Conservation (phyloP, 2,329 filamentous ascomycete genomes). For the Stagonosporopsis tanaceti region DNA sequence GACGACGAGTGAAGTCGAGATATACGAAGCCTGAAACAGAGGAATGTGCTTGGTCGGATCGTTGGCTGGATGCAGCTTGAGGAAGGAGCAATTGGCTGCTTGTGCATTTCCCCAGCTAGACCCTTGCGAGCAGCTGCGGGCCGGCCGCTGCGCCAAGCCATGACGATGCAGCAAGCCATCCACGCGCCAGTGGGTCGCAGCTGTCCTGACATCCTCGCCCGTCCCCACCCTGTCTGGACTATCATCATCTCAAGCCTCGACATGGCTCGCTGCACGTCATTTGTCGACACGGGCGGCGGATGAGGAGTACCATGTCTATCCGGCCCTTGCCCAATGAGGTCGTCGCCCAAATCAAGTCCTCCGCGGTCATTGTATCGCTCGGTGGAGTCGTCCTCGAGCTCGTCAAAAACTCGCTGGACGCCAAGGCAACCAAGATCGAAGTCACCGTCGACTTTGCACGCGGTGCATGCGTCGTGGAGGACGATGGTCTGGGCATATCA, state of each 20-base stretch:
- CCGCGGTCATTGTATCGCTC: conserved; percentile 77
- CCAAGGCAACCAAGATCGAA: conserved; percentile 71
- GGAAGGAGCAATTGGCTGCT: conserved; percentile 18
- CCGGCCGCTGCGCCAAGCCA: conserved; percentile 19
- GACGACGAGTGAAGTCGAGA: neutral
- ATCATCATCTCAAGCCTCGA: conserved; percentile 7
- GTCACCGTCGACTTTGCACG: conserved; percentile 77
- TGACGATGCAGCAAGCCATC: conserved; percentile 13
- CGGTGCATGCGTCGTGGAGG: conserved; percentile 81
- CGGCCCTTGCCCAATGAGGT: conserved; percentile 74
- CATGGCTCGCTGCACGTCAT: conserved; percentile 11
- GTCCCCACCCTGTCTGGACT: conserved; percentile 11
- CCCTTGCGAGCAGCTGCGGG: conserved; percentile 22
- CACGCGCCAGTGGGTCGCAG: conserved; percentile 11
- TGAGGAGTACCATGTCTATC: conserved; percentile 55
- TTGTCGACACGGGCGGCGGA: conserved; percentile 9
- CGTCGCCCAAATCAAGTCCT: conserved; percentile 82
- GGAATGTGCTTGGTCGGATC: conserved; percentile 17
- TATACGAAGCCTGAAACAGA: conserved; percentile 14
- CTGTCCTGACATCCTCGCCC: conserved; percentile 4
- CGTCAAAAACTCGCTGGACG: conserved; percentile 85
- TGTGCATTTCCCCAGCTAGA: conserved; percentile 24
- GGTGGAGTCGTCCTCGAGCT: conserved; percentile 75
- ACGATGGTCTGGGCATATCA: conserved; percentile 81
- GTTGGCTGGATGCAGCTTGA: conserved; percentile 16